Conservation (phyloP, 78 protist species). For the Polysphondylium violaceum region DNA sequence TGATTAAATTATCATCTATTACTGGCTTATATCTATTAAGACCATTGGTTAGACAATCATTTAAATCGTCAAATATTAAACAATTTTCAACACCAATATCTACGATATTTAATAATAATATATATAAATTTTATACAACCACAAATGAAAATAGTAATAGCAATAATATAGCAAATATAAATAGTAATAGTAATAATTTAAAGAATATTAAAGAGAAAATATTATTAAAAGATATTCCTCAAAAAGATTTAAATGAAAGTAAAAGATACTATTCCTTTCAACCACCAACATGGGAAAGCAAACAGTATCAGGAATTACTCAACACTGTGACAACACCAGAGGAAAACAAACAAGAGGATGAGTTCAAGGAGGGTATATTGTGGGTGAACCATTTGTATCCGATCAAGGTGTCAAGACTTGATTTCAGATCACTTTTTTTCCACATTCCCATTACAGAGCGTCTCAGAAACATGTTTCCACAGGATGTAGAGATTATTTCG, state of each 20-base stretch:
- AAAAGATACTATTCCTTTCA: slow-evolving; percentile 6
- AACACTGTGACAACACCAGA: slow-evolving; percentile 8
- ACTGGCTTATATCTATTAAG: too few relatives aligned
- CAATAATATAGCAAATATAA: too few relatives aligned
- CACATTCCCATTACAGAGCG: slow-evolving; percentile 56
- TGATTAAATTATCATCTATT: too few relatives aligned
- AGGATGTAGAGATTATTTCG: slow-evolving; percentile 48
- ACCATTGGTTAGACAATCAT: too few relatives aligned
- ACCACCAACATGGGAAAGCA: slow-evolving; percentile 36
- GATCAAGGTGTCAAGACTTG: slow-evolving; percentile 52
- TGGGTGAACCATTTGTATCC: slow-evolving; percentile 75
- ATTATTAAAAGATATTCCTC: not conserved
- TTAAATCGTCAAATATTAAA: too few relatives aligned
- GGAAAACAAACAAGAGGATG: slow-evolving; percentile 17
- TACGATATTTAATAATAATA: too few relatives aligned
- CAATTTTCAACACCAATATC: too few relatives aligned
- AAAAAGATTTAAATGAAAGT: not conserved
- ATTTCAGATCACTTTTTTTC: slow-evolving; percentile 66
- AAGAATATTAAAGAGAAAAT: too few relatives aligned
- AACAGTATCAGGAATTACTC: not conserved
- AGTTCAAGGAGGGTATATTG: slow-evolving; percentile 8
- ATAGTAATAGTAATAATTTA: too few relatives aligned
- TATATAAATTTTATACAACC: too few relatives aligned
- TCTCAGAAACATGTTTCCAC: slow-evolving; percentile 38
- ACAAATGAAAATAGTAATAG: not conserved